A percentile compares a stretch with the other conserved stretches of the same genome.
phyloP scores from a whole-genome alignment of 2,329 filamentous ascomycete species.

The Diplodia corticola region DNA sequence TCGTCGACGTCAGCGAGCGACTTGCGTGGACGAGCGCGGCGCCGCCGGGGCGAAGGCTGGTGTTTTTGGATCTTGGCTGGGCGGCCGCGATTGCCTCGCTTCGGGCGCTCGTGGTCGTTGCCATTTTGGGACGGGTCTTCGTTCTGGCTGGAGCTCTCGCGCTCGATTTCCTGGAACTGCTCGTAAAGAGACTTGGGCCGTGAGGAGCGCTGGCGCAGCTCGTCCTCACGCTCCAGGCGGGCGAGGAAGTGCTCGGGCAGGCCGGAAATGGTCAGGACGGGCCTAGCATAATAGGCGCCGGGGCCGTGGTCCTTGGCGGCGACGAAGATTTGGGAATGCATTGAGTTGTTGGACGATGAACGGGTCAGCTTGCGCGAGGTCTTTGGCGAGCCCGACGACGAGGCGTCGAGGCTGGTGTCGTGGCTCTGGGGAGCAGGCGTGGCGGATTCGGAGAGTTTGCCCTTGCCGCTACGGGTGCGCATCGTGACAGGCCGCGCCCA shows the following conservation, averaged over 20 bases:
- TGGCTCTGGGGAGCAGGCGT: constrained; percentile 19
- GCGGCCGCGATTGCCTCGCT: constrained; percentile 21
- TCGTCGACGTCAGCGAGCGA: constrained; percentile 39
- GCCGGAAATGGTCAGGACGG: constrained; percentile 38
- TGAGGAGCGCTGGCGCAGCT: constrained; percentile 5
- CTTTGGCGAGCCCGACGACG: constrained; percentile 19
- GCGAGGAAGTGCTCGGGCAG: constrained; percentile 25
- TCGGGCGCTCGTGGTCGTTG: constrained; percentile 20
- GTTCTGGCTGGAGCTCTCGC: constrained; percentile 21
- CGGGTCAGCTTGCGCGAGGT: constrained; percentile 33
- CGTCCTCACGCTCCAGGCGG: constrained; percentile 13
- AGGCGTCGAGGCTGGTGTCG: constrained; percentile 17
- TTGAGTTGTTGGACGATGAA: constrained; percentile 39
- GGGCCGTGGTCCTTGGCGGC: constrained; percentile 28
- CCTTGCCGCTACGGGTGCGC: constrained; percentile 24
- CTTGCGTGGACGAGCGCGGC: constrained; percentile 37
- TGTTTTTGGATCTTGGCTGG: constrained; percentile 25
- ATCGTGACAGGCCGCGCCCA: constrained; percentile 17
- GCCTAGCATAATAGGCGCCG: constrained; percentile 36
- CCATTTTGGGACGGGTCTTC: constrained; percentile 20
- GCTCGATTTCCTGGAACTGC: constrained; percentile 22
- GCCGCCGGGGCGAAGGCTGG: constrained; percentile 31
- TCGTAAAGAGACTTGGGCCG: constrained; percentile 20
- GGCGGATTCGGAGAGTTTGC: constrained; percentile 20
- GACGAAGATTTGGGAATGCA: constrained; percentile 31